Evolutionary conservation across 805 yeast genomes (phyloP).

Genomic region (Kluyveromyces lactis): DNA sequence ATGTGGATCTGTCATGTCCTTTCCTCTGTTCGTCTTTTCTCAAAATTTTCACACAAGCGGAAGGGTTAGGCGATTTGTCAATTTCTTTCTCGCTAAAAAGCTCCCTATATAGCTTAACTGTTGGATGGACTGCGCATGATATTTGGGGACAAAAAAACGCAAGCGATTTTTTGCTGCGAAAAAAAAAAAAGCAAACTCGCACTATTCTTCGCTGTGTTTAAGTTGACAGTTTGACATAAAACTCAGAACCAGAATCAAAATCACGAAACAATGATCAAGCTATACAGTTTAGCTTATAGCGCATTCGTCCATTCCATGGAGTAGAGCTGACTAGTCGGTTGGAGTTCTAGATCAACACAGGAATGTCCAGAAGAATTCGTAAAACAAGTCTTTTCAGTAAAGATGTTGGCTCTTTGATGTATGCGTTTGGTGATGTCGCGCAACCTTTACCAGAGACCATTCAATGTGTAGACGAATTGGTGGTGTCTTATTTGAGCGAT

Average conservation of each 20-base stretch:
- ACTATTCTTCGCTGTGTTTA: too few species aligned
- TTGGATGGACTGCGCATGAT: too few species aligned
- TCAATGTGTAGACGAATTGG: constrained; percentile 57
- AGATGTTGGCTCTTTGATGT: constrained; percentile 50
- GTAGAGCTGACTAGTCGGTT: too few species aligned
- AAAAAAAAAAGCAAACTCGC: too few species aligned
- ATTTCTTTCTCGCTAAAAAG: not conserved
- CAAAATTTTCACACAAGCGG: not conserved
- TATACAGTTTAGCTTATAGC: too few species aligned
- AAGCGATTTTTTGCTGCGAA: too few species aligned
- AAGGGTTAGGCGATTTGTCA: constrained; percentile 1
- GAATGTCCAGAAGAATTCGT: constrained; percentile 32
- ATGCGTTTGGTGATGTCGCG: constrained; percentile 67
- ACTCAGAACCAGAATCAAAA: too few species aligned
- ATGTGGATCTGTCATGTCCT: not conserved
- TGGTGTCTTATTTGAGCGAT: constrained; percentile 54
- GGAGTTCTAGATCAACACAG: too few species aligned
- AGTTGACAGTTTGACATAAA: too few species aligned
- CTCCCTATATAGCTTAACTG: not conserved
- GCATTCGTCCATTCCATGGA: too few species aligned
- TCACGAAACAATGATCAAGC: too few species aligned
- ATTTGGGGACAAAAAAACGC: too few species aligned
- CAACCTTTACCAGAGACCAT: constrained; percentile 60
- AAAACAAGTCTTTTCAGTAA: constrained; percentile 38
- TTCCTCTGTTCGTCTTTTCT: not conserved